phyloP scores from a whole-genome alignment of 495 filamentous ascomycete species.

The Tuber aestivum region DNA sequence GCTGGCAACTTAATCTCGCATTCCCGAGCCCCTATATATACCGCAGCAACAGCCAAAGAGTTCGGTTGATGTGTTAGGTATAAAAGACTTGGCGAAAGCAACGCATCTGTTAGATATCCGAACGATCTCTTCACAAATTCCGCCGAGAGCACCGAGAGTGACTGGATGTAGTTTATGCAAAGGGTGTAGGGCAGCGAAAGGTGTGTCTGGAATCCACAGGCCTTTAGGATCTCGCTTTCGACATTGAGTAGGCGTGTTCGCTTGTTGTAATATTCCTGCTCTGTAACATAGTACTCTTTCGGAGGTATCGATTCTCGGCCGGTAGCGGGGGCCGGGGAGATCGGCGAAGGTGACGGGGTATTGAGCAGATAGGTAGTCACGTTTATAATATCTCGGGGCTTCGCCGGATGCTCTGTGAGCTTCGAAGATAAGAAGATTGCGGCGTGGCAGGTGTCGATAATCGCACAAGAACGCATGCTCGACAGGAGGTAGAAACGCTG shows the following conservation, averaged over 20 bases:
- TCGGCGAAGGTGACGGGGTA: conserved; percentile 52
- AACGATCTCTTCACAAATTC: conserved; percentile 58
- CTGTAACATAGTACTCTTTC: conserved; percentile 65
- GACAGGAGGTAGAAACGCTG: conserved; percentile 76
- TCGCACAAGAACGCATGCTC: conserved; percentile 19
- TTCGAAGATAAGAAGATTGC: conserved; percentile 79
- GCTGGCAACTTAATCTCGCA: conserved; percentile 64
- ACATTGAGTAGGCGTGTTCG: conserved; percentile 58
- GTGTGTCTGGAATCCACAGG: conserved; percentile 74
- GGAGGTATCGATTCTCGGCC: conserved; percentile 45
- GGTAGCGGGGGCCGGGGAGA: conserved; percentile 48
- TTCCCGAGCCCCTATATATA: conserved; percentile 84
- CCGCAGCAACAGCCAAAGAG: conserved; percentile 75
- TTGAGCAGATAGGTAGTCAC: conserved; percentile 75
- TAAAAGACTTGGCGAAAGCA: conserved; percentile 80
- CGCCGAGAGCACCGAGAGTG: conserved; percentile 57
- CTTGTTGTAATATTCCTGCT: conserved; percentile 59
- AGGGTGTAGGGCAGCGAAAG: conserved; percentile 78
- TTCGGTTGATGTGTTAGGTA: conserved; percentile 90
- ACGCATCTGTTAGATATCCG: conserved; percentile 71
- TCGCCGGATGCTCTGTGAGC: conserved; percentile 67
- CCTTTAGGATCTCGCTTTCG: conserved; percentile 68
- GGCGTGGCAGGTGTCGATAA: conserved; percentile 73
- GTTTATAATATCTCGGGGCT: conserved; percentile 71
- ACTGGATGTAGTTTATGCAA: conserved; percentile 88